These are phyloP conservation scores for Globisporangium parvum DNA, from an alignment of 352 stramenopile genomes.

Conservation along the genomic window DNA sequence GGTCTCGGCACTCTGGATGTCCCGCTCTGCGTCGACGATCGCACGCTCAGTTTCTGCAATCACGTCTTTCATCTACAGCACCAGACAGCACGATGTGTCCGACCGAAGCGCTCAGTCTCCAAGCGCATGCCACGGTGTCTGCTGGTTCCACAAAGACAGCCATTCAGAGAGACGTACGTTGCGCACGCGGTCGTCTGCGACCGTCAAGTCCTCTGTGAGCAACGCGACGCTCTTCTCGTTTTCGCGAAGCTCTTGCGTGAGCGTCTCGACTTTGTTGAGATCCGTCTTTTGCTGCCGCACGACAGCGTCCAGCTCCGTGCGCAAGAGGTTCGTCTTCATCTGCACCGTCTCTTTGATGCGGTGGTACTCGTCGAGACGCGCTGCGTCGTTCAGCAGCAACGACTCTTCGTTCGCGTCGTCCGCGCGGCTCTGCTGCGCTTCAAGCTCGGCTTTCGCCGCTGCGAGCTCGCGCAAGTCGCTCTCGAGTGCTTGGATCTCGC, in stretches of 20 bases:
- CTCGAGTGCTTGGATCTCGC: slow-evolving; percentile 79
- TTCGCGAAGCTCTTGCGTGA: slow-evolving; percentile 64
- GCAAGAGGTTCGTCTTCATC: slow-evolving; percentile 64
- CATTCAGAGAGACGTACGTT: slow-evolving; percentile 28
- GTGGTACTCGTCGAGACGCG: slow-evolving; percentile 76
- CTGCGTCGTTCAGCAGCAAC: slow-evolving; percentile 48
- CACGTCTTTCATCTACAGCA: slow-evolving; percentile 58
- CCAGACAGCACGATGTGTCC: background rate
- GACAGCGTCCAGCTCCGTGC: slow-evolving; percentile 67
- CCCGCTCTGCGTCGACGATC: slow-evolving; percentile 45
- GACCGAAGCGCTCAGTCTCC: background rate
- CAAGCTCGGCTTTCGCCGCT: slow-evolving; percentile 47
- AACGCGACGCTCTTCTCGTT: slow-evolving; percentile 64
- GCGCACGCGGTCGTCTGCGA: slow-evolving; percentile 52
- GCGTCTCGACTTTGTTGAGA: slow-evolving; percentile 63
- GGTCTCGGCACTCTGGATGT: slow-evolving; percentile 45
- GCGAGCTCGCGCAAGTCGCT: slow-evolving; percentile 63
- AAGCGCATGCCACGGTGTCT: too few relatives aligned
- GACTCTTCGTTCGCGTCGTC: slow-evolving; percentile 26
- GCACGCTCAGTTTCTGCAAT: slow-evolving; percentile 53
- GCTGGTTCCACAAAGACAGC: background rate
- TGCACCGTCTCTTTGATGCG: slow-evolving; percentile 73
- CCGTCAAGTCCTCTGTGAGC: slow-evolving; percentile 50
- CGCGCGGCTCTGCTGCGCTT: slow-evolving; percentile 32
- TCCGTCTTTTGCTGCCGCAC: slow-evolving; percentile 59